Evolutionary conservation across 164 flowering plant genomes (phyloP), one percentile per base, ranked within the genome.

Genomic region (Umbellularia californica): DNA sequence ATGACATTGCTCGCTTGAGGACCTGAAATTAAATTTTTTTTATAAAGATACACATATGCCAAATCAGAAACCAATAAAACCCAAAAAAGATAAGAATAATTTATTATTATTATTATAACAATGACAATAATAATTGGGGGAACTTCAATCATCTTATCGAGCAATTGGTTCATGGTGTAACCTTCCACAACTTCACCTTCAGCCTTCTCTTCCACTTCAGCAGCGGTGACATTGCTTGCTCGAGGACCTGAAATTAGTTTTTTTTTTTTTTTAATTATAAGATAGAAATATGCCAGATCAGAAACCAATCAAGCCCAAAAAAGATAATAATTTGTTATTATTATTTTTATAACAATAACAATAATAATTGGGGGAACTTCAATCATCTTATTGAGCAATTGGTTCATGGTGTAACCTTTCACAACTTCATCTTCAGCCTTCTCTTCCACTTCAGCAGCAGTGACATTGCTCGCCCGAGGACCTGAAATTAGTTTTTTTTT

Each of bases 311-410:
- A 11, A 6, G 2, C 64, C 28, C 28, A 12, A 19, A 27, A 66
- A 30, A 55, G 20, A 55, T 14, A 17, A 55, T 4, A 5, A 5
- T 3, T 30, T 4, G 5, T 30, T 30, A 13, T 52, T 52, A 52
- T 17, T 28, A 25, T 25, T 30, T 3, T 30, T 30, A 30, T 30
- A 30, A 30, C 35, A 30, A 30, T 30, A 30, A 30, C 35, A 30
- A 30, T 3, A 30, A 30, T 30, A 30, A 30, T 2, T 30, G 5
- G 5, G 33, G 35, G 35, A 55, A 92, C 47, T 75, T 92, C 95
- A 75, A 95, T 90, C 27, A 92, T 86, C 84, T 91, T 91, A 80
- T 95, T 97, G 77, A 94, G 91, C 63, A 95, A 91, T 68, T 95
- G 89, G 74, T 97, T 86, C 70, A 95, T 79, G 6, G 92, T 89